Conservation (phyloP, 2,329 filamentous ascomycete genomes). For the Diplocarpon mali region DNA sequence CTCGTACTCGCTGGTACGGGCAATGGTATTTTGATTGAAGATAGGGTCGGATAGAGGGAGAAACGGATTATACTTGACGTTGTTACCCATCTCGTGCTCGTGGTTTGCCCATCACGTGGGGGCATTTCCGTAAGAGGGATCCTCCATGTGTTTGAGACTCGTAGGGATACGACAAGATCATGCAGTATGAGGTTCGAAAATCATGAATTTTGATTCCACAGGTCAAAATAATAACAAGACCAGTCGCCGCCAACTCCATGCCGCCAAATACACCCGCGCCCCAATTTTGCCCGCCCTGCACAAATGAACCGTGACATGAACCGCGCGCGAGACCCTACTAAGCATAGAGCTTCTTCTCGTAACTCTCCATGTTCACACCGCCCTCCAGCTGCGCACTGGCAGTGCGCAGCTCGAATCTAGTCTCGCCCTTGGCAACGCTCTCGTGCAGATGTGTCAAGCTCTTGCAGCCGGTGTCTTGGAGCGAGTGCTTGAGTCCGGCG, state of each 20-base stretch:
- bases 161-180: no score
- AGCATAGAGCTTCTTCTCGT: slow-evolving; percentile 99
- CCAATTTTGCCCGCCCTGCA: not conserved
- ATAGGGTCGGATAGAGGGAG: no score
- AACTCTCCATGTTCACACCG: slow-evolving; percentile 96
- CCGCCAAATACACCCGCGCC: not conserved
- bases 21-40: no score
- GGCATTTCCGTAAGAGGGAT: no score
- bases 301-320: not conserved
- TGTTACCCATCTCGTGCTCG: no score
- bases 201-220: not conserved
- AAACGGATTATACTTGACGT: no score
- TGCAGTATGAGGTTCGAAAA: no score
- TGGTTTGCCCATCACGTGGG: no score
- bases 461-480: slow-evolving; percentile 87
- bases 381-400: slow-evolving; percentile 93
- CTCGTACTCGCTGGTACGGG: no score
- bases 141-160: no score
- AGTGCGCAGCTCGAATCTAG: slow-evolving; percentile 90
- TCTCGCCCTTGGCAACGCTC: slow-evolving; percentile 59
- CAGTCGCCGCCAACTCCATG: not conserved
- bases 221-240: not conserved
- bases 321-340: slow-evolving; percentile 32
- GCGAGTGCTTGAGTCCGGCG: slow-evolving; percentile 90
- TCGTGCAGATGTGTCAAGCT: slow-evolving; percentile 69